Evolutionary conservation across 345 rosid species (phyloP), one percentile per base, ranked within the genome.

Genomic region (Melaleuca quinquenervia): DNA sequence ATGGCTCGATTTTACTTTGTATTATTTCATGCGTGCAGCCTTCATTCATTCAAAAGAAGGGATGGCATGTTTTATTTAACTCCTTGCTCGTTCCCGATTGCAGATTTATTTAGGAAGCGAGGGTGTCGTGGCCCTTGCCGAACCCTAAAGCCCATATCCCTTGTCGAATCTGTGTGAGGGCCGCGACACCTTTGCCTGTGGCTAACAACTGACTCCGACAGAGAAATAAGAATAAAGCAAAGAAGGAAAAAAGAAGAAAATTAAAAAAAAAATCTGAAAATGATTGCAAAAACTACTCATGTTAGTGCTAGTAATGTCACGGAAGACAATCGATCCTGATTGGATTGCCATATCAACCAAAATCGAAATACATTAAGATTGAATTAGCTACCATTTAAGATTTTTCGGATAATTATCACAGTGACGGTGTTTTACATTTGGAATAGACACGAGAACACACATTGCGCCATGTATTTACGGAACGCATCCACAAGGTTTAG

Each of bases 271-370:
- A 41, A 2, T 41, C 4, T 41, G 2, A 41, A 41, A 2, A 41
- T 2, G 41, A 41, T n/a, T 58, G 1, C 2, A n/a, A 58, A n/a
- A 58, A 6, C 26, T 0, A 0, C n/a, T 0, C 1, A 1, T 3
- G 1, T 58, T 58, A n/a, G 0, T 2, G 0, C 16, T 6, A 6
- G 2, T 0, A 5, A 0, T 0, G 0, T 13, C 0, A 12, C 12
- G 36, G 32, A 58, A 12, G 8, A 58, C 16, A n/a, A n/a, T 0
- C 0, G 1, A 6, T 58, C 8, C 1, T 12, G 29, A 12, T 0
- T 3, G 0, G 0, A 6, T n/a, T 2, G 0, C 1, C 1, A 1
- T 58, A 18, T 58, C 0, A n/a, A 0, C 27, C 0, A 10, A 56
- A 0, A 26, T 56, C 26, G 27, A 22, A 56, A 56, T 4, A 41